phyloP scores from a whole-genome alignment of 768 basidiomycete genomes.

The Rossbeevera mucosa region DNA sequence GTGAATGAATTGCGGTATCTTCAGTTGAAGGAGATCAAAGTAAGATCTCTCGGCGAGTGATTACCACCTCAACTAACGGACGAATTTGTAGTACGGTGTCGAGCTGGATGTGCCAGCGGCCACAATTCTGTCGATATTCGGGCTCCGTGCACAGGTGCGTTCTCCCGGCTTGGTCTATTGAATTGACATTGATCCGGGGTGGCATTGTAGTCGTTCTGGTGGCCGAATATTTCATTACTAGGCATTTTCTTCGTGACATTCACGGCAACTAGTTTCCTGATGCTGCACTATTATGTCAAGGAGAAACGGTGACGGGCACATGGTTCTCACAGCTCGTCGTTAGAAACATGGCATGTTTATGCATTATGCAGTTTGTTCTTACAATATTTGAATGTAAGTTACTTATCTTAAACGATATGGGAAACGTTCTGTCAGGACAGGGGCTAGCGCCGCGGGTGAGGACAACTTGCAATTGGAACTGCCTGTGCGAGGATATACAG shows the following conservation, averaged over 20 bases:
- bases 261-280: conserved; percentile 70
- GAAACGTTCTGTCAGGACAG: too few relatives aligned
- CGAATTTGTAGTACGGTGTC: conserved; percentile 77
- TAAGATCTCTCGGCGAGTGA: conserved; percentile 32
- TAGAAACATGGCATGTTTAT: not conserved
- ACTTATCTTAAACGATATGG: too few relatives aligned
- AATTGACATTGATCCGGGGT: conserved; percentile 6
- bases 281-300: conserved; percentile 84
- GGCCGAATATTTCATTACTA: conserved; percentile 87
- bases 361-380: not conserved
- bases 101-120: conserved; percentile 96
- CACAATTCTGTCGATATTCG: conserved; percentile 91
- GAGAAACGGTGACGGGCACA: conserved; percentile 45
- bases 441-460: too few relatives aligned
- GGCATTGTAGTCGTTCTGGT: conserved; percentile 85
- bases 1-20: conserved; percentile 96
- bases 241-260: conserved; percentile 83
- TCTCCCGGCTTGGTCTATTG: not conserved
- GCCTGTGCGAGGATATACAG: too few relatives aligned
- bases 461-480: too few relatives aligned
- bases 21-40: conserved; percentile 87
- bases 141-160: conserved; percentile 78
- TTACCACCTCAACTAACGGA: conserved; percentile 3
- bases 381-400: not conserved
- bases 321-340: not conserved